These are phyloP conservation scores for Pisolithus orientalis DNA, from an alignment of 768 basidiomycete genomes.

Conservation along the genomic window DNA sequence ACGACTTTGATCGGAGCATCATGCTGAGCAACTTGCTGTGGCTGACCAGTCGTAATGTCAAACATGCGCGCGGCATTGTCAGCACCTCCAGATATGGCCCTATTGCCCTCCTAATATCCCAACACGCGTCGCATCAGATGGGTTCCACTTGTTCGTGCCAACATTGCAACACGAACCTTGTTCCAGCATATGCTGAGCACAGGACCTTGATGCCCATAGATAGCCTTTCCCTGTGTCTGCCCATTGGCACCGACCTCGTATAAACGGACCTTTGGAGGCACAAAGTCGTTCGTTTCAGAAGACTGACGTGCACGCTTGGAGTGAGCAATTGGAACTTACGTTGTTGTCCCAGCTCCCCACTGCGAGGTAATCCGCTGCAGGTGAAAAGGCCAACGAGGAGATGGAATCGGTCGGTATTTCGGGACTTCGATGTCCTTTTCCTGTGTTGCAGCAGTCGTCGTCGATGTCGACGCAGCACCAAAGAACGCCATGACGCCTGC, in stretches of 20 bases:
- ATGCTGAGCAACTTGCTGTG: conserved; percentile 82
- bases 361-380: conserved; percentile 82
- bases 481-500: conserved; percentile 40
- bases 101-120: conserved; percentile 69
- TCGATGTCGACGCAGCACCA: conserved; percentile 22
- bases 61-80: conserved; percentile 96
- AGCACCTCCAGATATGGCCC: conserved; percentile 87
- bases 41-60: conserved; percentile 78
- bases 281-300: conserved; percentile 9
- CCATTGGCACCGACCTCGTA: conserved; percentile 83
- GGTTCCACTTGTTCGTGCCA: background rate
- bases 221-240: conserved; percentile 82
- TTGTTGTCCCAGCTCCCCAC: conserved; percentile 95
- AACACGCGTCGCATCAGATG: background rate
- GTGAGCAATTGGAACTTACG: conserved; percentile 37
- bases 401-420: conserved; percentile 83
- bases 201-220: conserved; percentile 87
- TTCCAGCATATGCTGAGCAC: conserved; percentile 89
- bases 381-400: conserved; percentile 78
- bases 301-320: background rate
- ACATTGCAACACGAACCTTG: conserved; percentile 43
- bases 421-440: conserved; percentile 80
- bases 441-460: conserved; percentile 32
- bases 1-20: conserved; percentile 85
- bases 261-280: conserved; percentile 66